Conservation (phyloP, 208 protist genomes). For the Trypanosomatidae sp. region DNA sequence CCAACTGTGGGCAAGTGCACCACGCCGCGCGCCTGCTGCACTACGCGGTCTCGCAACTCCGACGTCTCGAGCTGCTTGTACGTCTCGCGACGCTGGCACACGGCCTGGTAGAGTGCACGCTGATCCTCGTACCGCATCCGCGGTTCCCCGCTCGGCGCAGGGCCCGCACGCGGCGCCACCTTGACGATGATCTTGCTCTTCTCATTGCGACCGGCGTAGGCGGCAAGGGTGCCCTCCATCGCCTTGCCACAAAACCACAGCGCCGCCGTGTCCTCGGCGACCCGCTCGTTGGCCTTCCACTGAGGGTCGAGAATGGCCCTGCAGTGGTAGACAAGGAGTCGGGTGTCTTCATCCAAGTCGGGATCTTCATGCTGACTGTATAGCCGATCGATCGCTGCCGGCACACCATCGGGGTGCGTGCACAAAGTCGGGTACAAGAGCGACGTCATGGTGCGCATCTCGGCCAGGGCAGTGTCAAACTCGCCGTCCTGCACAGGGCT, state of each 20-base stretch:
- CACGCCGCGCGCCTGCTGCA: conserved; percentile 49
- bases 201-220: conserved; percentile 65
- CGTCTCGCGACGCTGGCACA: conserved; percentile 51
- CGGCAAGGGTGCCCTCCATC: conserved; percentile 47
- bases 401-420: conserved; percentile 22
- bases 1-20: conserved; percentile 31
- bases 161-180: conserved; percentile 48
- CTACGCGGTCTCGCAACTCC: conserved; percentile 70
- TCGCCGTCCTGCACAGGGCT: conserved; percentile 29
- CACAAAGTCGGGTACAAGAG: conserved; percentile 52
- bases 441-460: conserved; percentile 42
- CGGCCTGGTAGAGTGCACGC: conserved; percentile 50
- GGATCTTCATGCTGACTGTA: conserved; percentile 64
- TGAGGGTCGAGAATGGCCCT: conserved; percentile 64
- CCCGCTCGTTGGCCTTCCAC: conserved; percentile 60
- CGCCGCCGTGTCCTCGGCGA: conserved; percentile 37
- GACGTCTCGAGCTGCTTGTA: conserved; percentile 67
- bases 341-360: conserved; percentile 65
- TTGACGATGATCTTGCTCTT: conserved; percentile 76
- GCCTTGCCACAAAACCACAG: conserved; percentile 83
- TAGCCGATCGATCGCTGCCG: conserved; percentile 43
- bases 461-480: conserved; percentile 35
- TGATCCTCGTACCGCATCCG: conserved; percentile 84
- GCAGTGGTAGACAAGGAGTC: conserved; percentile 81
- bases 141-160: conserved; percentile 67